A percentile compares a stretch with the other conserved stretches of the same genome.
phyloP scores from a whole-genome alignment of 495 filamentous ascomycete genomes.

The Parmelia sp. region DNA sequence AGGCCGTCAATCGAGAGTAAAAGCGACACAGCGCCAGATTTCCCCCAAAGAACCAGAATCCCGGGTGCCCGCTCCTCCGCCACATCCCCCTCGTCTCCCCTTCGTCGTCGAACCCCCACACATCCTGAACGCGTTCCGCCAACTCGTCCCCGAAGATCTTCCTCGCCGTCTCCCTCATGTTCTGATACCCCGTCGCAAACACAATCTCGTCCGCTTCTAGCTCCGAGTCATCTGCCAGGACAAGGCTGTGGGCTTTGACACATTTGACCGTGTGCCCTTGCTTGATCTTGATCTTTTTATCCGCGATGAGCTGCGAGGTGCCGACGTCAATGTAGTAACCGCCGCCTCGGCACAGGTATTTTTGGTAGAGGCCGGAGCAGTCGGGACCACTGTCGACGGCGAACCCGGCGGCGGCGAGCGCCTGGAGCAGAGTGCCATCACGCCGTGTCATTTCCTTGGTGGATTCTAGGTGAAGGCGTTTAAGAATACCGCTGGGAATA shows the following conservation, averaged over 20 bases:
- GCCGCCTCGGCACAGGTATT: slow-evolving; percentile 68
- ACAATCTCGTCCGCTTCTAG: slow-evolving; percentile 74
- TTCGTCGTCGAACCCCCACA: slow-evolving; percentile 77
- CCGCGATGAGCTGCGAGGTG: slow-evolving; percentile 60
- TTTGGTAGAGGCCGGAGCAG: slow-evolving; percentile 56
- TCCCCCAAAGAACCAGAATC: slow-evolving; percentile 80
- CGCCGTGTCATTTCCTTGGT: slow-evolving; percentile 15
- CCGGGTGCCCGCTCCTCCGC: slow-evolving; percentile 60
- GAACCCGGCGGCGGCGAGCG: slow-evolving; percentile 61
- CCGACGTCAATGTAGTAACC: slow-evolving; percentile 78
- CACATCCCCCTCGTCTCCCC: slow-evolving; percentile 72
- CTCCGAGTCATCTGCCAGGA: slow-evolving; percentile 58
- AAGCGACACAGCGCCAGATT: slow-evolving; percentile 69
- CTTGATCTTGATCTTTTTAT: slow-evolving; percentile 70
- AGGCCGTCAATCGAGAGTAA: slow-evolving; percentile 60
- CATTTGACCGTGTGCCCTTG: slow-evolving; percentile 58
- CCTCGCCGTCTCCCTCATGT: slow-evolving; percentile 60
- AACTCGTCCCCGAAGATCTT: slow-evolving; percentile 66
- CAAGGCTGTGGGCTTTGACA: slow-evolving; percentile 52
- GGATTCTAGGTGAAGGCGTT: slow-evolving; percentile 14
- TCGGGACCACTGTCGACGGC: slow-evolving; percentile 59
- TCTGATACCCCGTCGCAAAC: slow-evolving; percentile 75
- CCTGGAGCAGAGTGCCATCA: slow-evolving; percentile 27
- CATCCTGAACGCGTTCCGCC: slow-evolving; percentile 50
- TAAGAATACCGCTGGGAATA: slow-evolving; percentile 7